A percentile compares a stretch with the other conserved stretches of the same genome.
Conservation (phyloP, 2,329 filamentous ascomycete genomes). For the Calonectria naviculata region DNA sequence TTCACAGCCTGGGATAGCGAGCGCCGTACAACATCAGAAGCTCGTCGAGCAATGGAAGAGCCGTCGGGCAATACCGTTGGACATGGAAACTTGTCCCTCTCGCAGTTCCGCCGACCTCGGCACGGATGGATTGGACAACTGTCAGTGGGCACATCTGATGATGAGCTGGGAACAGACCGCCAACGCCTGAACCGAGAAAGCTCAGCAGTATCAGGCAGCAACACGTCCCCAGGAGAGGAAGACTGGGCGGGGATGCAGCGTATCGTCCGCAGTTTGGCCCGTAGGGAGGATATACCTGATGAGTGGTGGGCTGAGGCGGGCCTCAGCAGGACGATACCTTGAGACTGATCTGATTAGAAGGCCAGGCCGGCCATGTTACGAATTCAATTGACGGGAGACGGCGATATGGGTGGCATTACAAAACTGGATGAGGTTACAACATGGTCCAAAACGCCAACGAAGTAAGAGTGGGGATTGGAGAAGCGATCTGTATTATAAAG, state of each 20-base stretch:
- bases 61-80: not conserved
- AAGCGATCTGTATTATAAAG: conserved; percentile 12
- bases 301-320: conserved; percentile 84
- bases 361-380: not conserved
- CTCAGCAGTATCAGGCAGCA: conserved; percentile 30
- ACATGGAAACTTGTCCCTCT: conserved; percentile 12
- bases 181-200: conserved; percentile 32
- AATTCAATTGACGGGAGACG: not conserved
- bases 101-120: conserved; percentile 16
- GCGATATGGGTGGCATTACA: not conserved
- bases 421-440: not conserved
- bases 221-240: conserved; percentile 47
- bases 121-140: conserved; percentile 41
- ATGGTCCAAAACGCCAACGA: conserved; percentile 4
- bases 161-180: conserved; percentile 35
- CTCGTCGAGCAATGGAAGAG: conserved; percentile 2
- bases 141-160: conserved; percentile 41
- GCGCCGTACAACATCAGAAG: not conserved
- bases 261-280: conserved; percentile 77
- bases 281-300: conserved; percentile 81
- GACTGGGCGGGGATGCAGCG: conserved; percentile 72
- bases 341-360: conserved; percentile 40
- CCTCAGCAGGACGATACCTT: conserved; percentile 67
- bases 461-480: not conserved
- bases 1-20: not conserved